Conservation (phyloP, 345 rosid species). For the Bruguiera gymnorhiza region DNA sequence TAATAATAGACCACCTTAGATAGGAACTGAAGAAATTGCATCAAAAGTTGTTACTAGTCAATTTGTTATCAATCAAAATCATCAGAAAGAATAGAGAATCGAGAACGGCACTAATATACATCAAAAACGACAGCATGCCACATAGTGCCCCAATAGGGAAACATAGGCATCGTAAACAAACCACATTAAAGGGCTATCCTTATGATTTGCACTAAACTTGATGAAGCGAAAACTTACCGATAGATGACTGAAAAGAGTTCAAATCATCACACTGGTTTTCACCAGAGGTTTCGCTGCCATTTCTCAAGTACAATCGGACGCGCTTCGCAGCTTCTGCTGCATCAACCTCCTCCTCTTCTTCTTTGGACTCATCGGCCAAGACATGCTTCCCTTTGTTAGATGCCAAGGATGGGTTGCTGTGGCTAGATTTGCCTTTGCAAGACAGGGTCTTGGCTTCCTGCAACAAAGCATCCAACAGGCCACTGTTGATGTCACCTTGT, state of each 20-base stretch:
- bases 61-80: no score
- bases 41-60: no score
- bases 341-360: constrained; percentile 1
- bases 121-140: no score
- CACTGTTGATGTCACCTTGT: constrained; percentile 34
- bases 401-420: not conserved
- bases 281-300: constrained; percentile 13
- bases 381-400: constrained; percentile 26
- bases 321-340: constrained; percentile 7
- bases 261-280: constrained; percentile 33
- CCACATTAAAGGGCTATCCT: no score
- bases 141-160: no score
- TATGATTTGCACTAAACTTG: not conserved
- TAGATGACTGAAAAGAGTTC: constrained; percentile 45
- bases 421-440: constrained; percentile 22
- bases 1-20: no score
- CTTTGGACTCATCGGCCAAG: not conserved
- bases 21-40: no score
- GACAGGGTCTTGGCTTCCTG: constrained; percentile 46
- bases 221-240: constrained; percentile 30
- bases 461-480: constrained; percentile 52
- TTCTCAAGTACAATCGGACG: constrained; percentile 8
- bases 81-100: no score
- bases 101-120: no score
- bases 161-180: no score